A percentile compares a stretch with the other conserved stretches of the same genome.
Conservation (phyloP, 495 filamentous ascomycete species). For the Penicillium cosmopolitanum region DNA sequence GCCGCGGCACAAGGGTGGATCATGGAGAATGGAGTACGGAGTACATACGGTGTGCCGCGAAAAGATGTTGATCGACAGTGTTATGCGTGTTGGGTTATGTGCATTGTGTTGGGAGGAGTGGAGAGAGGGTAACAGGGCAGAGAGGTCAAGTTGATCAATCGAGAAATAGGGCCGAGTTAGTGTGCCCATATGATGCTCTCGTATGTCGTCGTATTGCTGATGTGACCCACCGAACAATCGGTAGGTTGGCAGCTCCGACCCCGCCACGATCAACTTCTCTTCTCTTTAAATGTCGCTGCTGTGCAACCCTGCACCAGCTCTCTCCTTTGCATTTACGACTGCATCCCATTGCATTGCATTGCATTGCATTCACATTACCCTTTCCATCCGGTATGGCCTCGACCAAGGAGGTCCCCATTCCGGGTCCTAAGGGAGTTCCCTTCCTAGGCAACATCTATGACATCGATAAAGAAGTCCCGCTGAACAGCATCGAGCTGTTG, state of each 20-base stretch:
- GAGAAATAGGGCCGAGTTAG: not conserved
- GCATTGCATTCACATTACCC: not conserved
- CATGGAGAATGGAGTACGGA: not conserved
- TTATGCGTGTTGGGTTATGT: not conserved
- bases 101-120: not conserved
- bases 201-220: too few relatives aligned
- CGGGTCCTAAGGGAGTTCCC: slow-evolving; percentile 64
- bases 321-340: not conserved
- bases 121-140: not conserved
- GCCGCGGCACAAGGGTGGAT: not conserved
- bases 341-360: not conserved
- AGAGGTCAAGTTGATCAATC: not conserved
- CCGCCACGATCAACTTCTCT: not conserved
- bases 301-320: not conserved
- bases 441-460: slow-evolving; percentile 69
- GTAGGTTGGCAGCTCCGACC: not conserved
- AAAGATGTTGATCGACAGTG: not conserved
- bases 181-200: too few relatives aligned
- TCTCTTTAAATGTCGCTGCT: not conserved
- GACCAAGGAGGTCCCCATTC: slow-evolving; percentile 48
- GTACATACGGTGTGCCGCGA: not conserved
- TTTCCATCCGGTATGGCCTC: slow-evolving; percentile 20
- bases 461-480: slow-evolving; percentile 55
- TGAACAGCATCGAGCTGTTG: slow-evolving; percentile 55
- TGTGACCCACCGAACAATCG: not conserved